A percentile compares a stretch with the other conserved stretches of the same genome.
These are phyloP conservation scores for Fusarium abutilonis DNA, from an alignment of 2,329 filamentous ascomycete genomes.

Conservation along the genomic window DNA sequence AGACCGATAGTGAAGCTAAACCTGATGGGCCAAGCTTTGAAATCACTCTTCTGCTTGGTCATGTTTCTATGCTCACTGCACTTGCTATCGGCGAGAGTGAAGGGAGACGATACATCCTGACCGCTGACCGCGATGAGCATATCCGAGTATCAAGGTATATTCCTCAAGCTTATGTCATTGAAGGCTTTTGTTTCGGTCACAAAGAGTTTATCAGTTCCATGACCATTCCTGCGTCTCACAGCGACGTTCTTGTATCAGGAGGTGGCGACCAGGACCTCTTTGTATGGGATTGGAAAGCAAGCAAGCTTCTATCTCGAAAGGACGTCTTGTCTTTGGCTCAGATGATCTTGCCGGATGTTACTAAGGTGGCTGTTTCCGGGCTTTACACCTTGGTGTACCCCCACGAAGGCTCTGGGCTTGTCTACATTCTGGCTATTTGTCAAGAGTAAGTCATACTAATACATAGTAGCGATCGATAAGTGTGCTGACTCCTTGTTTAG, in stretches of 20 bases:
- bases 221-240: constrained; percentile 66
- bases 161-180: constrained; percentile 87
- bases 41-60: constrained; percentile 82
- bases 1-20: constrained; percentile 45
- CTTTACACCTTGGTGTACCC: constrained; percentile 52
- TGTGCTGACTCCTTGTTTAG: constrained; percentile 49
- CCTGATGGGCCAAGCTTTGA: constrained; percentile 68
- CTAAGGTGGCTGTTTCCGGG: constrained; percentile 60
- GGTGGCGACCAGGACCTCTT: constrained; percentile 84
- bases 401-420: constrained; percentile 42
- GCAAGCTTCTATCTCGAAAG: constrained; percentile 62
- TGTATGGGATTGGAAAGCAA: constrained; percentile 81
- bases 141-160: constrained; percentile 85
- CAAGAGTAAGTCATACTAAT: constrained; percentile 62
- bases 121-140: constrained; percentile 72
- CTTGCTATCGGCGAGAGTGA: constrained; percentile 63
- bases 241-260: constrained; percentile 79
- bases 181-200: constrained; percentile 90
- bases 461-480: not conserved
- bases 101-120: constrained; percentile 62
- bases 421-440: constrained; percentile 60
- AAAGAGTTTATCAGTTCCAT: constrained; percentile 83
- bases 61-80: constrained; percentile 94
- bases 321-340: constrained; percentile 60
- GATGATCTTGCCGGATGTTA: constrained; percentile 49